Base-by-base conservation (phyloP, 768 basidiomycete species). In the Russula vinacea region DNA sequence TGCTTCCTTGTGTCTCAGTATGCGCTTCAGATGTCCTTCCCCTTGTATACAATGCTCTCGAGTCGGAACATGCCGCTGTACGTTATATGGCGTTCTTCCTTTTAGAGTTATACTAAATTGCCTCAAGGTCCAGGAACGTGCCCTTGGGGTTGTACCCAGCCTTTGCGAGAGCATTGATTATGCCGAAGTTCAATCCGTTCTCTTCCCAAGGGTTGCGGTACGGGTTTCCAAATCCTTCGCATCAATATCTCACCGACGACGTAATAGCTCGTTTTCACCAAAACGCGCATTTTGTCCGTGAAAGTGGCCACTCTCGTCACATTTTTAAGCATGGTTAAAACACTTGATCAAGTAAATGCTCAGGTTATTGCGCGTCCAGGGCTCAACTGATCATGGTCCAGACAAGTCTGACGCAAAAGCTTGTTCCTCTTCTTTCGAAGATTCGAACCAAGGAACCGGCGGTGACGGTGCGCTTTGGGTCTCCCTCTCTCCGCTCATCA, bases 391-490 rank as follows among this genome's bases (percentile, higher is more conserved):
- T 50, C 37, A 40, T 35, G 17, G 29, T 45, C 29, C 44, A 92
- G 89, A 78, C 84, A 47, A 95, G 89, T 70, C 73, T 99, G 57
- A 98, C 97, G 0, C 94, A 96, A 71, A 98, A 97, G 74, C 81
- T 99, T 22, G 96, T 98, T 3, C 97, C 97, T 1, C 76, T 98
- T 17, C 80, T 99, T 29, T 89, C 94, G 0, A 97, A 93, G 74
- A 97, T 98, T 67, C 86, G 94, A 42, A 98, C 96, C 5, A 96
- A 94, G 73, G 95, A 98, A 72, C 96, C 96, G 11, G 86, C 89
- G 55, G 96, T 98, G 5, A 97, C 94, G 84, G 92, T 93, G 70
- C 77, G 50, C 44, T 45, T n/a, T 16, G n/a, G n/a, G 50, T 42
- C 3, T 4, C 26, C 17, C n/a, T 40, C 45, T 22, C 53, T 40